Conservation (phyloP, 176 grass and related monocot species). For the Ananas comosus region DNA sequence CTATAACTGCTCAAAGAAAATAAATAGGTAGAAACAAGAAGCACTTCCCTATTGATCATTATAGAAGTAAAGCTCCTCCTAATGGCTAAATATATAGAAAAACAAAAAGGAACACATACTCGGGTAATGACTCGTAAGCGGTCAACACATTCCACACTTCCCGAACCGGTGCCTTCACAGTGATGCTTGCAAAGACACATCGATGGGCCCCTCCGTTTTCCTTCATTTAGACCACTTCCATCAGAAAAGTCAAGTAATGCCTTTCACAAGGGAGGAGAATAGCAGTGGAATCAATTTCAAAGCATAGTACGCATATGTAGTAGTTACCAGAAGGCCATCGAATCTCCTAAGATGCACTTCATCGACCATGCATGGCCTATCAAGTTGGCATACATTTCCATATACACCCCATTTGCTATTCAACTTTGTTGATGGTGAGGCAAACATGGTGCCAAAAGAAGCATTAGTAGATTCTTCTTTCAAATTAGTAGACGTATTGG, state of each 20-base stretch:
- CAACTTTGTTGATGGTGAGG: conserved; percentile 36
- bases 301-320: background rate
- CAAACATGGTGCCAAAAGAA: conserved; percentile 27
- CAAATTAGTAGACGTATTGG: conserved; percentile 28
- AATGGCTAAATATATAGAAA: background rate
- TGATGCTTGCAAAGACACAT: conserved; percentile 93
- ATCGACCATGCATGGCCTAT: conserved; percentile 73
- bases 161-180: conserved; percentile 79
- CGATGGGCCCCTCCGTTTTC: conserved; percentile 87
- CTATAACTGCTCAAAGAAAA: background rate
- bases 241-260: conserved; percentile 24
- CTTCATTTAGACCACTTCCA: conserved; percentile 42
- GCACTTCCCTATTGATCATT: background rate
- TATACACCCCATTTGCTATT: conserved; percentile 80
- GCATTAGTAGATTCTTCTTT: conserved; percentile 27
- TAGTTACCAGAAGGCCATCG: conserved; percentile 80
- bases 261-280: conserved; percentile 9
- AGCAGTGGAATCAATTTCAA: conserved; percentile 8
- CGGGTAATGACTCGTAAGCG: conserved; percentile 73
- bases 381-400: conserved; percentile 82
- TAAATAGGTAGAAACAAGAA: background rate
- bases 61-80: background rate
- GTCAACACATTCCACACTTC: conserved; percentile 97
- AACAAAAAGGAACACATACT: conserved; percentile 52
- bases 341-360: conserved; percentile 97